Conservation (phyloP, 768 basidiomycete species). For the Boletus insuetus region DNA sequence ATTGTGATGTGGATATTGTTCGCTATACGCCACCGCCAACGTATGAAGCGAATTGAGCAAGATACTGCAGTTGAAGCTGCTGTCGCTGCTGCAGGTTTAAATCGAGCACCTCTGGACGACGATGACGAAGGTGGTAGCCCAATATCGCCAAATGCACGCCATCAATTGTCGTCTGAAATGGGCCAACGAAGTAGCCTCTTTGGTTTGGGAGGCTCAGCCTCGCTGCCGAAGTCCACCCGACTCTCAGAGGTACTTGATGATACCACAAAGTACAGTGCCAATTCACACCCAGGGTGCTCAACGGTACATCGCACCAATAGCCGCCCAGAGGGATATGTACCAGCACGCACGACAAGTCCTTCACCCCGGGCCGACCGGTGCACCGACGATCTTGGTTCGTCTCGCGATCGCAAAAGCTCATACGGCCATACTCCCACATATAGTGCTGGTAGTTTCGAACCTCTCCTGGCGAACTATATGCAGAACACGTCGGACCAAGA, state of each 20-base stretch:
- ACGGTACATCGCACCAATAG: conserved; percentile 10
- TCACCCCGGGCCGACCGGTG: conserved; percentile 33
- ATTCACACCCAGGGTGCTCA: conserved; percentile 52
- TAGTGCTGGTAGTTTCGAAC: conserved; percentile 59
- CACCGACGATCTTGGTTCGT: conserved; percentile 25
- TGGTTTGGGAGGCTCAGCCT: conserved; percentile 16
- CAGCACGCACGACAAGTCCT: conserved; percentile 47
- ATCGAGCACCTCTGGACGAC: conserved; percentile 64
- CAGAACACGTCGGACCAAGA: conserved; percentile 27
- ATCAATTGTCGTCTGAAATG: conserved; percentile 35
- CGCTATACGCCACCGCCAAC: conserved; percentile 62
- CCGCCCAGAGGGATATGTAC: conserved; percentile 40
- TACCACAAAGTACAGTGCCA: conserved; percentile 31
- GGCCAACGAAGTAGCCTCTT: conserved; percentile 35
- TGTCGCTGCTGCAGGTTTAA: conserved; percentile 67
- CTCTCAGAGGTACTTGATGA: conserved; percentile 32
- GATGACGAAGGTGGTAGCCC: conserved; percentile 48
- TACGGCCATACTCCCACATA: conserved; percentile 46
- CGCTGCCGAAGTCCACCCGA: conserved; percentile 30
- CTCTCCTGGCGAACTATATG: conserved; percentile 49
- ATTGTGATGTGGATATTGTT: conserved; percentile 71
- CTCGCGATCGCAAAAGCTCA: conserved; percentile 30
- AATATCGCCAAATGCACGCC: conserved; percentile 15
- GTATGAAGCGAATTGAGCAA: conserved; percentile 59
- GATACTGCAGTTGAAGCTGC: conserved; percentile 72